Base-by-base conservation (phyloP, 2,329 filamentous ascomycete species). In the Hypoxylon sp. region DNA sequence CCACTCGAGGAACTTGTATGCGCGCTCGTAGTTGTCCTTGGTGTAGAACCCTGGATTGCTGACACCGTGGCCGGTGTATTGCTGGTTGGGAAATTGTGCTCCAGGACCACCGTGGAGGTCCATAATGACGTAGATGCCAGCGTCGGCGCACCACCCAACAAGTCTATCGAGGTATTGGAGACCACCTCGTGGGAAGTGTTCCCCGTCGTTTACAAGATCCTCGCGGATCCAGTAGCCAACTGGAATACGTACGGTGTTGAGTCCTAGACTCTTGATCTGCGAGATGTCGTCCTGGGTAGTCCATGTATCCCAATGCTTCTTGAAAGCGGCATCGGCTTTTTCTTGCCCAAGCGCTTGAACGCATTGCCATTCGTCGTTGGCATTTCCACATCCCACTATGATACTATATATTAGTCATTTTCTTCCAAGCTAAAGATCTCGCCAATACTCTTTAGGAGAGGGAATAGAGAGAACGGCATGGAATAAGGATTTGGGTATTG, bases 181-280 rank as follows among this genome's bases (percentile, higher is more conserved):
- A 0, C 80, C 83, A 1, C 83, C 84, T 67, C 78, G 77, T 0
- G 74, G 74, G 48, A 71, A 76, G 64, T 83, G 77, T 73, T 86
- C 84, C 22, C 77, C 81, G 33, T 79, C 74, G 17, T 72, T 62
- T 5, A 86, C 82, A 5, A 84, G 75, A 39, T 82, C 81, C 69
- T 86, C 84, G 13, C 80, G 76, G 62, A 86, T 80, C 84, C 84
- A 86, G 73, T 83, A 86, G 3, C 84, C 84, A 1, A 86, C 80
- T 0, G 84, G 84, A 10, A 86, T 82, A 2, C 84, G 80, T 35
- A 86, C 78, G 0, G 84, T 84, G 69, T 86, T 86, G 5, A 86
- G 72, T 0, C 84, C 84, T 33, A 80, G 81, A 47, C 74, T 78
- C 26, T 76, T 74, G 74, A 86, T 86, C 64, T 81, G 74, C 19